A percentile compares a stretch with the other conserved stretches of the same genome.
Conservation (phyloP, 768 basidiomycete species). For the Leccinum imitatum region DNA sequence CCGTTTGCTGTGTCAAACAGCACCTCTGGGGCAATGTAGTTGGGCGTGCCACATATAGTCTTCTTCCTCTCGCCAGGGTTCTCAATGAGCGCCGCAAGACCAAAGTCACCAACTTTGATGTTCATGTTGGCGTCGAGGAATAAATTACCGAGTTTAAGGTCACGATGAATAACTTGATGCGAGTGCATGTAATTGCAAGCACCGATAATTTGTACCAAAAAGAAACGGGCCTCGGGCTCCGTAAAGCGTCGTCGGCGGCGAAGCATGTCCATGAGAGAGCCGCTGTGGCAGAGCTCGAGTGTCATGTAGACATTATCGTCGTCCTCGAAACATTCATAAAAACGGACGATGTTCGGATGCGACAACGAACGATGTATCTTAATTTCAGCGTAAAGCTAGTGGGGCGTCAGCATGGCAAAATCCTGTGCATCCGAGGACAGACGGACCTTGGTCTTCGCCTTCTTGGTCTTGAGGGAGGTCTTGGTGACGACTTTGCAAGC, state of each 20-base stretch:
- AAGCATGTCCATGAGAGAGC: conserved; percentile 68
- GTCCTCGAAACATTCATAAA: conserved; percentile 95
- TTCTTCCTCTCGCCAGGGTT: conserved; percentile 97
- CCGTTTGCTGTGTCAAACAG: conserved; percentile 94
- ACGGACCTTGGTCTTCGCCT: conserved; percentile 91
- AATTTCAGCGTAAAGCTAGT: conserved; percentile 95
- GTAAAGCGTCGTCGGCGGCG: conserved; percentile 83
- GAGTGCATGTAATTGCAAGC: conserved; percentile 98
- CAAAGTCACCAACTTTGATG: conserved; percentile 96
- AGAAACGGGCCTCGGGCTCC: conserved; percentile 91
- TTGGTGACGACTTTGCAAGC: conserved; percentile 98
- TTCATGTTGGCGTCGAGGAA: conserved; percentile 93
- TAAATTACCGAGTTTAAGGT: conserved; percentile 94
- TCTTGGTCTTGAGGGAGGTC: conserved; percentile 87
- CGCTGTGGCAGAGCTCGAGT: conserved; percentile 87
- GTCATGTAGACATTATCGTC: conserved; percentile 96
- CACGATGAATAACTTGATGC: conserved; percentile 95
- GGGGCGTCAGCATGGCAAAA: not conserved
- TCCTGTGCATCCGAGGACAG: not conserved
- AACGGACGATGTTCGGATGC: conserved; percentile 91
- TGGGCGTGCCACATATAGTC: conserved; percentile 98
- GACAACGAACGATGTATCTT: conserved; percentile 91
- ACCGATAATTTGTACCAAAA: conserved; percentile 91
- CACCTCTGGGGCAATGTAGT: conserved; percentile 98
- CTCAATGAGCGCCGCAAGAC: conserved; percentile 94